Percentiles rank a stretch among this genome's conserved stretches.
Conservation (phyloP, 1,284 basidiomycete genomes). For the Schizophyllum amplum region DNA sequence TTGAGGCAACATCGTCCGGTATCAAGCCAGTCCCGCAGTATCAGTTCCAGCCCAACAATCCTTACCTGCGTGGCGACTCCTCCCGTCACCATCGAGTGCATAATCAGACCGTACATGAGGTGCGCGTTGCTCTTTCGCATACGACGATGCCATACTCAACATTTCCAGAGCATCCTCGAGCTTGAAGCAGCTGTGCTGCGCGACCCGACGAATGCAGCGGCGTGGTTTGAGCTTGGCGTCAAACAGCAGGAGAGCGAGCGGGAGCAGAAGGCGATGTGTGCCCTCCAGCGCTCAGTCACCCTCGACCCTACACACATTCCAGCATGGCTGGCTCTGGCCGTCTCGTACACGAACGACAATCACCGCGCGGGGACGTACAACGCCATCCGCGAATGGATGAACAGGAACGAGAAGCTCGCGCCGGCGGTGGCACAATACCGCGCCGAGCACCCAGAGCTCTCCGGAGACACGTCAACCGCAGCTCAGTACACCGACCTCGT, state of each 20-base stretch:
- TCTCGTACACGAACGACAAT: conserved; percentile 91
- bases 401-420: conserved; percentile 47
- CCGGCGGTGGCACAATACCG: conserved; percentile 37
- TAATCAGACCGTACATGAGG: conserved; percentile 43
- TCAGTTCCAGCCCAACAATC: conserved; percentile 77
- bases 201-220: conserved; percentile 61
- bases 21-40: conserved; percentile 56
- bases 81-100: conserved; percentile 52
- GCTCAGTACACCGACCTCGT: conserved; percentile 45
- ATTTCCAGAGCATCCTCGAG: conserved; percentile 70
- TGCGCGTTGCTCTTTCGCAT: conserved; percentile 26
- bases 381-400: conserved; percentile 81
- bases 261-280: conserved; percentile 85
- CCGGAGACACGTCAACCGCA: conserved; percentile 23
- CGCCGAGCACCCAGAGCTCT: conserved; percentile 23
- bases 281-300: conserved; percentile 75
- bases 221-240: conserved; percentile 91
- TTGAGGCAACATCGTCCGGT: conserved; percentile 61
- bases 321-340: conserved; percentile 87
- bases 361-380: conserved; percentile 67
- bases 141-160: background rate
- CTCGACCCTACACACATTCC: conserved; percentile 73
- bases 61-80: conserved; percentile 59
- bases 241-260: conserved; percentile 99
- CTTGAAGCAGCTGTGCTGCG: conserved; percentile 86